phyloP scores from a whole-genome alignment of 2,329 filamentous ascomycete species.

The Ceratocystis ficicola region DNA sequence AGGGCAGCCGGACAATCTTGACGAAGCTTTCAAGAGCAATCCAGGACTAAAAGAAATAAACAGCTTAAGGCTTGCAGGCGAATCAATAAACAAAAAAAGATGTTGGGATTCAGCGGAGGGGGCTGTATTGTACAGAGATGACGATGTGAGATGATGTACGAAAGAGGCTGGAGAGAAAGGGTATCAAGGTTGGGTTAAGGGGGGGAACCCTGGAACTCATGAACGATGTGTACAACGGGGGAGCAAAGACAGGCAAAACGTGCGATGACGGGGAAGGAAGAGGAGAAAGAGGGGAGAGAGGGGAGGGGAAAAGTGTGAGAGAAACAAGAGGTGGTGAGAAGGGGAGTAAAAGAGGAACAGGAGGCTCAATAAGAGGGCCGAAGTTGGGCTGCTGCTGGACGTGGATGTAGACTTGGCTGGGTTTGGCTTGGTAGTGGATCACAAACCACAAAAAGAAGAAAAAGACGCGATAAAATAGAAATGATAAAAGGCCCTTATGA shows the following conservation, averaged over 20 bases:
- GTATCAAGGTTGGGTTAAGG: constrained; percentile 14
- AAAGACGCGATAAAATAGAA: background rate
- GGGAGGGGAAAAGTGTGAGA: background rate
- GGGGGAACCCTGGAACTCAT: background rate
- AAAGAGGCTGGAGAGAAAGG: constrained; percentile 2
- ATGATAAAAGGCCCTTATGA: background rate
- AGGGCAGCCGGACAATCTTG: background rate
- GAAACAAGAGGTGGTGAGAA: background rate
- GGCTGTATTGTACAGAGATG: constrained; percentile 12
- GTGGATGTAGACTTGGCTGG: background rate
- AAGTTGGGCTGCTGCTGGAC: background rate
- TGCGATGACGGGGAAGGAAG: constrained; percentile 1
- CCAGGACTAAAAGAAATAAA: background rate
- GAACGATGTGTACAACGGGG: background rate
- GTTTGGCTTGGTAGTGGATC: background rate
- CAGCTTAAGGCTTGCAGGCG: background rate
- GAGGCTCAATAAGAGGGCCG: background rate
- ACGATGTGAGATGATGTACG: background rate
- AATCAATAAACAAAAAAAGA: background rate
- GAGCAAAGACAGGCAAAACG: constrained; percentile 1
- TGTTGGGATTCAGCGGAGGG: background rate
- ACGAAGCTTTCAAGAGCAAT: background rate
- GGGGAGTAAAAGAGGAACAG: background rate
- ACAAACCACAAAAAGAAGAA: background rate
- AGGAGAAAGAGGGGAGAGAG: background rate